Conservation (phyloP, 495 filamentous ascomycete species). For the Cryomyces minteri region DNA sequence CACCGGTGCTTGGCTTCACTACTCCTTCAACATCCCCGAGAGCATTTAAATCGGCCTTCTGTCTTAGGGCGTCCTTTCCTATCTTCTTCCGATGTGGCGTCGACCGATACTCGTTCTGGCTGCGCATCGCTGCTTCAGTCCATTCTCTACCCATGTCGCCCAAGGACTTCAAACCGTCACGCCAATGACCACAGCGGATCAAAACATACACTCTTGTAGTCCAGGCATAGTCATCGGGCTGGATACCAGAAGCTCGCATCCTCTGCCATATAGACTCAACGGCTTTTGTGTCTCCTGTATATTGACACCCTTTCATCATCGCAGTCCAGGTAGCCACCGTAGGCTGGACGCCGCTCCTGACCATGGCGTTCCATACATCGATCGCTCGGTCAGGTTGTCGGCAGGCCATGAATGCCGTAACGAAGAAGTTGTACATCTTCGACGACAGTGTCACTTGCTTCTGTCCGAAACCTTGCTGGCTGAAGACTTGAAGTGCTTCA, state of each 20-base stretch:
- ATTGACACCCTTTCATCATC: constrained; percentile 42
- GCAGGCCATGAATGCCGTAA: constrained; percentile 31
- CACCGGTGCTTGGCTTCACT: constrained; percentile 35
- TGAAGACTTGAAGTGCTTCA: constrained; percentile 1
- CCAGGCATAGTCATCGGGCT: constrained; percentile 41
- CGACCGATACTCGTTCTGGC: not conserved
- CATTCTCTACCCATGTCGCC: constrained; percentile 38
- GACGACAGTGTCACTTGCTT: constrained; percentile 1
- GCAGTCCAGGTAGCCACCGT: constrained; percentile 37
- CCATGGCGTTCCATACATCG: constrained; percentile 41
- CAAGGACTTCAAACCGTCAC: constrained; percentile 35
- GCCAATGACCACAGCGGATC: constrained; percentile 25
- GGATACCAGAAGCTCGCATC: constrained; percentile 28
- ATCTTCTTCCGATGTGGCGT: too few species aligned
- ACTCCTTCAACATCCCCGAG: constrained; percentile 19
- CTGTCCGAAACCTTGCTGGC: not conserved
- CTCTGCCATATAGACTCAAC: constrained; percentile 39
- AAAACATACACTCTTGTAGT: constrained; percentile 42
- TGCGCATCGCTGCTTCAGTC: constrained; percentile 16
- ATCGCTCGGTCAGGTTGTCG: constrained; percentile 28
- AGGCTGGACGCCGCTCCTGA: constrained; percentile 28
- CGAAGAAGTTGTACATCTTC: constrained; percentile 31
- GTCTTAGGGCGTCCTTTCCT: constrained; percentile 1
- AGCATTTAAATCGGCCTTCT: constrained; percentile 1
- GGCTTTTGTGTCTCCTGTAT: constrained; percentile 25